Conservation (phyloP, 1,284 basidiomycete species). For the Malassezia dermatis region DNA sequence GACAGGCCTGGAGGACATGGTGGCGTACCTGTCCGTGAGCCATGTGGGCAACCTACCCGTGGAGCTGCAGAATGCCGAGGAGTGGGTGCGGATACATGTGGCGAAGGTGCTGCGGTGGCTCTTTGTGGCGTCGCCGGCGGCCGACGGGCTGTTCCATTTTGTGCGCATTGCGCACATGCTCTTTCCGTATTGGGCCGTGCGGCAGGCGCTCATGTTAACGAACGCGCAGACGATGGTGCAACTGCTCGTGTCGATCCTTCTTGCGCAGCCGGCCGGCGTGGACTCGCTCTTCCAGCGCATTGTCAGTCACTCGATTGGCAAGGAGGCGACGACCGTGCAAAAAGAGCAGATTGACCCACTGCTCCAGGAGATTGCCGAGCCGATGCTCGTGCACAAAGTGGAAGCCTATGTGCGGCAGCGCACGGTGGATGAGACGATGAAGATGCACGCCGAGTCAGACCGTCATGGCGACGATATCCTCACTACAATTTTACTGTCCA, state of each 20-base stretch:
- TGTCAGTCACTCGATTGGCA: conserved; percentile 34
- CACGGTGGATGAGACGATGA: conserved; percentile 29
- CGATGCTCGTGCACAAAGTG: conserved; percentile 33
- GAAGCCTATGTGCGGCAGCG: conserved; percentile 41
- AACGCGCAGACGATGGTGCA: conserved; percentile 44
- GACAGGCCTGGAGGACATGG: conserved; percentile 36
- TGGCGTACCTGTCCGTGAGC: conserved; percentile 33
- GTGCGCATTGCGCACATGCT: conserved; percentile 39
- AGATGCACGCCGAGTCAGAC: conserved; percentile 23
- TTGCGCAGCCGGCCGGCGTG: conserved; percentile 42
- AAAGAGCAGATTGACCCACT: conserved; percentile 40
- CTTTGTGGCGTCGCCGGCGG: conserved; percentile 36
- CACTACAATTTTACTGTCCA: conserved; percentile 35
- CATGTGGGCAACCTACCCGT: conserved; percentile 38
- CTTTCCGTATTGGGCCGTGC: conserved; percentile 46
- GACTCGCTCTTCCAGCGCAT: conserved; percentile 45
- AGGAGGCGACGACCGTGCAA: conserved; percentile 29
- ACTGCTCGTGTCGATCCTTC: conserved; percentile 34
- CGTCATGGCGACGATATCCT: conserved; percentile 39
- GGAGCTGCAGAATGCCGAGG: conserved; percentile 37
- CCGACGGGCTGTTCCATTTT: conserved; percentile 39
- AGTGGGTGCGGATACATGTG: conserved; percentile 38
- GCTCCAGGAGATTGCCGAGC: conserved; percentile 34
- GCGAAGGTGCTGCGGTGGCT: conserved; percentile 39
- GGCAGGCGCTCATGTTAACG: conserved; percentile 40